Conservation (phyloP, 2,329 filamentous ascomycete genomes). For the Aspergillaceae sp. region DNA sequence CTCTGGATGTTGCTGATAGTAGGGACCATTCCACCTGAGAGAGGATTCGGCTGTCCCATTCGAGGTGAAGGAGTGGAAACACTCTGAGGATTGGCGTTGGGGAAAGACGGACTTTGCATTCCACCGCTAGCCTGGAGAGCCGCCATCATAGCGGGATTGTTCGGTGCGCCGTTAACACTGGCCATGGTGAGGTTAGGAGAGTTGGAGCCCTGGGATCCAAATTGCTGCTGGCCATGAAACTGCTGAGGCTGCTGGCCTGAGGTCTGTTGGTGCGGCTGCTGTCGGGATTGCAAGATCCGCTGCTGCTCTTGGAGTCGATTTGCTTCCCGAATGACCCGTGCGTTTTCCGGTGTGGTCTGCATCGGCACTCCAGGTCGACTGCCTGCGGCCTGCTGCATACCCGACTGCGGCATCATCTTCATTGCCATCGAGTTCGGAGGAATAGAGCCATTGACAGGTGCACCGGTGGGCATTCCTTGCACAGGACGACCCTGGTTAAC, state of each 20-base stretch:
- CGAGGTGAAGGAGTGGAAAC: constrained; percentile 40
- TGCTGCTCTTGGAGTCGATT: constrained; percentile 44
- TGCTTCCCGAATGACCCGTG: constrained; percentile 41
- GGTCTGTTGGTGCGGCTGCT: constrained; percentile 27
- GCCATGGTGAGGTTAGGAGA: constrained; percentile 40
- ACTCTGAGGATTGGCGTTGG: constrained; percentile 29
- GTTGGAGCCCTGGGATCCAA: constrained; percentile 33
- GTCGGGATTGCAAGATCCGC: constrained; percentile 51
- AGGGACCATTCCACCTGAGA: constrained; percentile 47
- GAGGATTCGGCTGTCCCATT: constrained; percentile 40
- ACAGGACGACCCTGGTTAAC: constrained; percentile 33
- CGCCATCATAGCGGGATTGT: constrained; percentile 38
- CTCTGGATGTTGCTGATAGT: constrained; percentile 47
- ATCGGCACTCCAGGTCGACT: constrained; percentile 37
- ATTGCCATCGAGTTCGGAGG: constrained; percentile 51
- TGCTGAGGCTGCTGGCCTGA: constrained; percentile 24
- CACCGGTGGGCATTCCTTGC: constrained; percentile 33
- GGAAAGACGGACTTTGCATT: constrained; percentile 38
- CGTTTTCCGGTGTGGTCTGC: constrained; percentile 47
- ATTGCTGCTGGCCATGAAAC: constrained; percentile 34
- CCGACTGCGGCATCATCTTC: constrained; percentile 46
- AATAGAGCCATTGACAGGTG: constrained; percentile 42
- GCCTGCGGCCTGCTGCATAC: constrained; percentile 45
- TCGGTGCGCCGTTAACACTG: constrained; percentile 31
- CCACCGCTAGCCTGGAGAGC: constrained; percentile 37